These are phyloP conservation scores for Lepidopterella palustris DNA, from an alignment of 495 filamentous ascomycete genomes.

Conservation along the genomic window DNA sequence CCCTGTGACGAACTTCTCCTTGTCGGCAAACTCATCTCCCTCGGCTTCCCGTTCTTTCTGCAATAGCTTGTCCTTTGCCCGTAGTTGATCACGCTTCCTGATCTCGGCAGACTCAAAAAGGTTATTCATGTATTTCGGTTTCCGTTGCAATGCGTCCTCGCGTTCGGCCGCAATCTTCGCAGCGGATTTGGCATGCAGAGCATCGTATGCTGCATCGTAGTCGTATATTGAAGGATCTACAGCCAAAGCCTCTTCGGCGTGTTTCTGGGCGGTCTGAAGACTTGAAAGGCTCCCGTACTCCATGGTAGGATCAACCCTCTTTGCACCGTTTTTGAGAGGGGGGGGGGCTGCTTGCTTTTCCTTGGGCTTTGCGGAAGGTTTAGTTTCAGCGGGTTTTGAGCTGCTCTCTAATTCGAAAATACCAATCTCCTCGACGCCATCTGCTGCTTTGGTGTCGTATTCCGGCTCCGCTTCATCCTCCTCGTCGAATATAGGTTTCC, in stretches of 20 bases:
- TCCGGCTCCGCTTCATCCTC: slow-evolving; percentile 44
- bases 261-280: slow-evolving; percentile 47
- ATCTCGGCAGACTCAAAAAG: slow-evolving; percentile 74
- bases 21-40: slow-evolving; percentile 89
- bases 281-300: slow-evolving; percentile 52
- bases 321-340: not conserved
- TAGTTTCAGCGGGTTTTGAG: slow-evolving; percentile 25
- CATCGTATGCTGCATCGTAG: slow-evolving; percentile 69
- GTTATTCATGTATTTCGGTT: slow-evolving; percentile 77
- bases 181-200: slow-evolving; percentile 32
- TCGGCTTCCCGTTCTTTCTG: slow-evolving; percentile 85
- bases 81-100: slow-evolving; percentile 79
- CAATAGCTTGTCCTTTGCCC: slow-evolving; percentile 81
- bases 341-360: slow-evolving; percentile 20
- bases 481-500: slow-evolving; percentile 46
- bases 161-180: slow-evolving; percentile 32
- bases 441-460: slow-evolving; percentile 4
- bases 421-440: slow-evolving; percentile 27
- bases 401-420: slow-evolving; percentile 33
- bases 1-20: slow-evolving; percentile 94
- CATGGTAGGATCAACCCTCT: slow-evolving; percentile 24
- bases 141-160: slow-evolving; percentile 45
- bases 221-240: slow-evolving; percentile 67
- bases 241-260: slow-evolving; percentile 50
- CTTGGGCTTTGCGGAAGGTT: slow-evolving; percentile 24